Evolutionary conservation across 176 grass and related monocot genomes (phyloP).

Genomic region (Aegilops speltoides): DNA sequence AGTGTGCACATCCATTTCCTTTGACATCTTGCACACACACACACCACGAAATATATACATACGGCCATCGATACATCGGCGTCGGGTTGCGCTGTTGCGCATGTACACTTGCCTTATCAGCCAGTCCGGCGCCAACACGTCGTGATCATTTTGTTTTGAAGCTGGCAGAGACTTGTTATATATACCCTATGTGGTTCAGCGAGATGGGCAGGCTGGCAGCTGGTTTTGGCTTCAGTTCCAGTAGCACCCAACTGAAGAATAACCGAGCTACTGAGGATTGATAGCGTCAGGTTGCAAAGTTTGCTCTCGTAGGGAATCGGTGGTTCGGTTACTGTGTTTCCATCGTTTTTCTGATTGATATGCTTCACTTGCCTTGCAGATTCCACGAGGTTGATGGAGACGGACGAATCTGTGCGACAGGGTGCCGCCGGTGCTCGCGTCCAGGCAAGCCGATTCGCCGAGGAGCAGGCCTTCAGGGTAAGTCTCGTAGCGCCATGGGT

Average conservation of each 20-base stretch:
- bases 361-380: neutral
- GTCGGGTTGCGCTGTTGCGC: constrained; percentile 22
- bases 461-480: constrained; percentile 19
- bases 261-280: neutral
- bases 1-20: constrained; percentile 7
- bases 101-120: neutral
- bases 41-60: neutral
- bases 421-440: neutral
- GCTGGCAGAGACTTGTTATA: too few species aligned
- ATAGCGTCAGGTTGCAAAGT: neutral
- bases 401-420: neutral
- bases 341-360: neutral
- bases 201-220: neutral
- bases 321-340: neutral
- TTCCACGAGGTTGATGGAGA: constrained; percentile 37
- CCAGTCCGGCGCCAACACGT: neutral
- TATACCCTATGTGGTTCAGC: neutral
- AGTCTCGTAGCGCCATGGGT: neutral
- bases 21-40: neutral
- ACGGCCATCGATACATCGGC: constrained; percentile 6
- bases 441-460: neutral
- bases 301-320: constrained; percentile 21
- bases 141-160: neutral
- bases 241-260: neutral
- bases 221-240: neutral